These are phyloP conservation scores for Lachnellula arida DNA, from an alignment of 2,329 filamentous ascomycete species.

Conservation along the genomic window DNA sequence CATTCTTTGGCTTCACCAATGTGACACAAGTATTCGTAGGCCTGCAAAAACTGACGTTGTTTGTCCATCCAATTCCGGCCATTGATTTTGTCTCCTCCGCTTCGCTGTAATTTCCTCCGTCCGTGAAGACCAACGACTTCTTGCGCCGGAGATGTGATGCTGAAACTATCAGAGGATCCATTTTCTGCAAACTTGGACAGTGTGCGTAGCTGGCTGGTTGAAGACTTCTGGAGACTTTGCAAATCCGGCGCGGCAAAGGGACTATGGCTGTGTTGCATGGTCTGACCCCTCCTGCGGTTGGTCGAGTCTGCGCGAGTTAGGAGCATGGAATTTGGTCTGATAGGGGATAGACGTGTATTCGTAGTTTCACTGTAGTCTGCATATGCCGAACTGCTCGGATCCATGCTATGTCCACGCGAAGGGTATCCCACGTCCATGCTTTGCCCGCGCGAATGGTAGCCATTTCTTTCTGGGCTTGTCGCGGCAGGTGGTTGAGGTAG, in stretches of 20 bases:
- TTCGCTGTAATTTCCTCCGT: conserved; percentile 74
- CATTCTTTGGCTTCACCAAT: conserved; percentile 99
- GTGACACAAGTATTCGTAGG: conserved; percentile 97
- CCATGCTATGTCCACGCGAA: conserved; percentile 51
- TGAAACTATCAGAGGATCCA: conserved; percentile 72
- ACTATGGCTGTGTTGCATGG: conserved; percentile 33
- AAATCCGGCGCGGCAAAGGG: conserved; percentile 67
- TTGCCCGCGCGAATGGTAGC: conserved; percentile 38
- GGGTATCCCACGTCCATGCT: conserved; percentile 54
- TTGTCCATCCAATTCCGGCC: conserved; percentile 98
- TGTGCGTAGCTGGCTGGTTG: conserved; percentile 83
- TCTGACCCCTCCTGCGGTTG: conserved; percentile 22
- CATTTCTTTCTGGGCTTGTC: conserved; percentile 35
- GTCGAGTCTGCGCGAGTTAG: conserved; percentile 54
- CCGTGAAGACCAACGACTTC: conserved; percentile 87
- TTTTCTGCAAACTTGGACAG: conserved; percentile 78
- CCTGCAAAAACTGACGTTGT: conserved; percentile 90
- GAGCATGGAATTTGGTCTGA: conserved; percentile 56
- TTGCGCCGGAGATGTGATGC: conserved; percentile 70
- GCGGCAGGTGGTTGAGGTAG: conserved; percentile 61
- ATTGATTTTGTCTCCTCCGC: conserved; percentile 43
- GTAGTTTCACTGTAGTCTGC: not conserved
- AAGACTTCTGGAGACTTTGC: conserved; percentile 77
- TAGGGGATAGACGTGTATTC: conserved; percentile 5
- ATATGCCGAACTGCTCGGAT: conserved; percentile 39